Base-by-base conservation (phyloP, 148 eudicot genomes). In the Cornus controversa region DNA sequence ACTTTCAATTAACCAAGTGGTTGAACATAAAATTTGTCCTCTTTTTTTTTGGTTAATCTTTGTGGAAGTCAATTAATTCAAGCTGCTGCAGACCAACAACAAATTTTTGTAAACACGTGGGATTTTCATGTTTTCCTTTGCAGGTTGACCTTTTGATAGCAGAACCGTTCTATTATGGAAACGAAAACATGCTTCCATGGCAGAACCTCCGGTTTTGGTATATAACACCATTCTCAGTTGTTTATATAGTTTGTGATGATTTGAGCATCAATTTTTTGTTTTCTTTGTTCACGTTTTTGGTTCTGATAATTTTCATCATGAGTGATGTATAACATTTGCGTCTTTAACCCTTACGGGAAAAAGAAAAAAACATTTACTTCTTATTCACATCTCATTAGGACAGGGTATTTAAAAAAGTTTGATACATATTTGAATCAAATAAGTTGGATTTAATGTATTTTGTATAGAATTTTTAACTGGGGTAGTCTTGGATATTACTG, bases 191-290 rank as follows among this genome's bases (percentile, higher is more conserved):
- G 81, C 95, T 94, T 80, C 98, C 98, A 70, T 94, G 98, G 98
- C 92, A 90, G 80, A 87, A 86, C 82, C 85, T 94, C 75, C 93
- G 95, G 68, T 94, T 94, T 82, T 94, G 98, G 98, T 94, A 88
- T 76, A 66, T 80, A 26, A 34, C 63, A 23, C 11, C 13, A 45
- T 18, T 54, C 57, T 9, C 23, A 20, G 57, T 68, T 50, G 14
- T 69, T 18, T 25, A 37, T 13, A 5, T 75, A 7, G 10, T 20
- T 29, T 75, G 20, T 28, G 26, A 65, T 66, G 62, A 45, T 26
- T 66, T 66, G 69, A 27, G 26, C 62, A 66, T 75, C 62, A 65
- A 75, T 25, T 25, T 58, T 60, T 60, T 60, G 24, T 62, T 10
- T 58, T 34, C 29, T 58, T 34, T 11, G 18, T 74, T 63, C 57